Evolutionary conservation across 495 filamentous ascomycete genomes (phyloP).

Genomic region (Pyrenula massariospora): DNA sequence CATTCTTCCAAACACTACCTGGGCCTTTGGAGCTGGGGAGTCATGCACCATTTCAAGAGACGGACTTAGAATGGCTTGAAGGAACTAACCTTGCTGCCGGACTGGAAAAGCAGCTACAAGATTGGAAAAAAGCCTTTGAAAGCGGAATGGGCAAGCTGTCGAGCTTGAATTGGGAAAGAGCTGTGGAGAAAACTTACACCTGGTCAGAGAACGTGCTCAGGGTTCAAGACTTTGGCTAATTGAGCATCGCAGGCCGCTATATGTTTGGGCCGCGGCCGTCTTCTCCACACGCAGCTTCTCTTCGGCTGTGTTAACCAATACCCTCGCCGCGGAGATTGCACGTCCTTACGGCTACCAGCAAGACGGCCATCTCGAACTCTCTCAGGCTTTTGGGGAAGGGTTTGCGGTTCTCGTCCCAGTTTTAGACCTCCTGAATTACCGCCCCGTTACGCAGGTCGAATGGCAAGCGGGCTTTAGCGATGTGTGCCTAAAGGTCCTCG

Average conservation of each 20-base stretch:
- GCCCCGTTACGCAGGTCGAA: slow-evolving; percentile 42
- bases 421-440: slow-evolving; percentile 51
- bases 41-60: slow-evolving; percentile 43
- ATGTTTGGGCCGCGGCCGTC: slow-evolving; percentile 53
- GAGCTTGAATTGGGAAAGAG: slow-evolving; percentile 18
- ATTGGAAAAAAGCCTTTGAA: slow-evolving; percentile 41
- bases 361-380: slow-evolving; percentile 2
- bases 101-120: slow-evolving; percentile 23
- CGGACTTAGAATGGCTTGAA: slow-evolving; percentile 45
- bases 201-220: slow-evolving; percentile 24
- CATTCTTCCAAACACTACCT: slow-evolving; percentile 50
- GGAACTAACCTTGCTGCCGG: slow-evolving; percentile 47
- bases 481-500: slow-evolving; percentile 36
- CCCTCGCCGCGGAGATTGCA: slow-evolving; percentile 29
- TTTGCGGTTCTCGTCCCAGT: slow-evolving; percentile 48
- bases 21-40: slow-evolving; percentile 39
- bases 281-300: slow-evolving; percentile 43
- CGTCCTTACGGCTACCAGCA: slow-evolving; percentile 1
- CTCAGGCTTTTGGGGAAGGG: slow-evolving; percentile 21
- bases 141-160: slow-evolving; percentile 22
- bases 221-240: neutral
- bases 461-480: slow-evolving; percentile 41
- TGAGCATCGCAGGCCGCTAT: slow-evolving; percentile 39
- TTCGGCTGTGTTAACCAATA: slow-evolving; percentile 27
- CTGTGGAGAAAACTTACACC: slow-evolving; percentile 20